Percentiles rank a stretch among this genome's conserved stretches.
phyloP scores from a whole-genome alignment of 176 grass and related monocot species.

The Ensete ventricosum region DNA sequence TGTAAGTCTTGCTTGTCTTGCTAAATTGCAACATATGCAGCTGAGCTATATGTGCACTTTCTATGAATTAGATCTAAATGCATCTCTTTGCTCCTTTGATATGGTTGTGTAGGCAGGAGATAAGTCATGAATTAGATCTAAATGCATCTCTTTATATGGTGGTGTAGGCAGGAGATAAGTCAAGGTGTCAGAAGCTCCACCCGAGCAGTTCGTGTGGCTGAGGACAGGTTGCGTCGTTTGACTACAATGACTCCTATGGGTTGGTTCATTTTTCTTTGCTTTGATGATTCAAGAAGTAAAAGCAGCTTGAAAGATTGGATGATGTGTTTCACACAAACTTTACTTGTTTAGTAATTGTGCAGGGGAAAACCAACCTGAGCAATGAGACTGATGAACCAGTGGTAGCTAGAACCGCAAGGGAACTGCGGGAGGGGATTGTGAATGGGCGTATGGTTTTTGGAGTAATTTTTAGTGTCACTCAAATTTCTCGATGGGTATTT shows the following conservation, averaged over 20 bases:
- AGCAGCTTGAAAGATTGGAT: not conserved
- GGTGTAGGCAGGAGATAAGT: constrained; percentile 50
- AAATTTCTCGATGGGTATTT: constrained; percentile 39
- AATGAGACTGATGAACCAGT: constrained; percentile 16
- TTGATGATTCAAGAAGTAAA: not conserved
- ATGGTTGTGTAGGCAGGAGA: constrained; percentile 43
- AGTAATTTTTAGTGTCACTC: constrained; percentile 27
- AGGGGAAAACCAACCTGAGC: constrained; percentile 22
- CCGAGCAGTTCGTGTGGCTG: constrained; percentile 40
- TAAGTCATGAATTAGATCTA: constrained; percentile 20
- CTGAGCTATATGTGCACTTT: not conserved
- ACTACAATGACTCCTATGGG: constrained; percentile 25
- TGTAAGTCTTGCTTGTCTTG: not conserved
- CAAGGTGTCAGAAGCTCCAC: constrained; percentile 48
- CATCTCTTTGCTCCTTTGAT: not conserved
- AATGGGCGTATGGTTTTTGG: constrained; percentile 39
- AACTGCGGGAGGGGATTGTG: constrained; percentile 43
- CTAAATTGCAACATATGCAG: not conserved
- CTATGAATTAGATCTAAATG: not conserved
- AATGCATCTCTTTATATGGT: constrained; percentile 9
- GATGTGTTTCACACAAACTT: constrained; percentile 25
- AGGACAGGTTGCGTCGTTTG: constrained; percentile 35
- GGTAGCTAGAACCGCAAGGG: constrained; percentile 45
- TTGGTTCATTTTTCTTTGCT: constrained; percentile 13
- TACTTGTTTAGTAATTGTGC: constrained; percentile 30